These are phyloP conservation scores for Colletotrichum plurivorum DNA, from an alignment of 2,329 filamentous ascomycete genomes.

Conservation along the genomic window DNA sequence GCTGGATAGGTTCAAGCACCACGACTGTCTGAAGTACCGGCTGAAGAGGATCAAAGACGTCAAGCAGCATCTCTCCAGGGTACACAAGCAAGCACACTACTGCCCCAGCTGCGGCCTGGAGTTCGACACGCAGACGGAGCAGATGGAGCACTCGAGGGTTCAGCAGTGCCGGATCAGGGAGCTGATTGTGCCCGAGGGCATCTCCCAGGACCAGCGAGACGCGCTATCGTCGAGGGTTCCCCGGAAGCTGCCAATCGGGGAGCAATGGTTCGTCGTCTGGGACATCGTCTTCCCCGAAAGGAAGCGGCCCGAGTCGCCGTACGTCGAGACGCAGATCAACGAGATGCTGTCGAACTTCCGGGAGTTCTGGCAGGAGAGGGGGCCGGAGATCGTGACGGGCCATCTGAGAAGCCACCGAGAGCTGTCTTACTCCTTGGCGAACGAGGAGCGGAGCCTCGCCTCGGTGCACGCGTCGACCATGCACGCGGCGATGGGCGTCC, in stretches of 20 bases:
- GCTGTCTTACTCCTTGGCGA: neutral
- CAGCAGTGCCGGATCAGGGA: neutral
- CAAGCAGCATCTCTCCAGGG: constrained; percentile 10
- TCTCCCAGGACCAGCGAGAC: no score
- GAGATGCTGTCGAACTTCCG: neutral
- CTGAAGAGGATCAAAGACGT: constrained; percentile 6
- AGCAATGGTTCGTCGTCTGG: no score
- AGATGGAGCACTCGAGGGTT: neutral
- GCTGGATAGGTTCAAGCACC: neutral
- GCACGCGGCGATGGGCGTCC: neutral
- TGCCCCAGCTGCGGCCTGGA: neutral
- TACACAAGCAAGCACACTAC: neutral
- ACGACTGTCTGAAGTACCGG: neutral
- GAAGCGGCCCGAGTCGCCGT: neutral
- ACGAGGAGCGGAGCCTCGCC: neutral
- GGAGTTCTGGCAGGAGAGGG: neutral
- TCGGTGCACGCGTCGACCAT: neutral
- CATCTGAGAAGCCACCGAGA: no score
- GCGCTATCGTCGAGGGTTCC: no score
- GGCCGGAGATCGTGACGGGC: neutral
- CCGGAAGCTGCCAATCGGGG: no score
- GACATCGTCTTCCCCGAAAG: no score
- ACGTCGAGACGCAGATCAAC: neutral
- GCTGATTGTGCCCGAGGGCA: no score
- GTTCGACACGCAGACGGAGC: neutral